Conservation (phyloP, 2,329 filamentous ascomycete genomes). For the Aureobasidium sp. region DNA sequence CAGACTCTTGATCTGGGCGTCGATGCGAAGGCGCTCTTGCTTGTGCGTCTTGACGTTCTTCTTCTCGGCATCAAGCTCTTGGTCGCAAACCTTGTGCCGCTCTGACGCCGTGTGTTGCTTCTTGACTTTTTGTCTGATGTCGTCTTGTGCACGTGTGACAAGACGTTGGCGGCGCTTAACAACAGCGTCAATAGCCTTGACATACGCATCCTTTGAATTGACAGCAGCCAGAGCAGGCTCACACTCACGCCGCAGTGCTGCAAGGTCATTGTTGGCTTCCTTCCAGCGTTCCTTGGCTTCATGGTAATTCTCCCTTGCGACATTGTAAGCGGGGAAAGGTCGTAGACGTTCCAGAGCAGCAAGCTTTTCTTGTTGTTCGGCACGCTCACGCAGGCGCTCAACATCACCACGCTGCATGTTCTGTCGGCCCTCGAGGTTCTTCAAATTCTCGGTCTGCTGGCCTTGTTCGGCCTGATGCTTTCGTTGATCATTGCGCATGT, state of each 20-base stretch:
- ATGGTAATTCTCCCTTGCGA: constrained; percentile 41
- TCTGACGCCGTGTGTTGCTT: constrained; percentile 33
- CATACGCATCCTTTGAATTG: constrained; percentile 62
- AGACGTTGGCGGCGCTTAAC: constrained; percentile 47
- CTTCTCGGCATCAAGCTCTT: constrained; percentile 32
- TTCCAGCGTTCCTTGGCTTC: constrained; percentile 50
- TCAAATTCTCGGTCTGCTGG: constrained; percentile 44
- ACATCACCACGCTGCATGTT: constrained; percentile 70
- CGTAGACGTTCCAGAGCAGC: constrained; percentile 57
- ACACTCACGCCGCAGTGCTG: constrained; percentile 50
- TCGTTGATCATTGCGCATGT: constrained; percentile 61
- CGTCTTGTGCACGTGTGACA: constrained; percentile 35
- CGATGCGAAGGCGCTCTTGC: constrained; percentile 22
- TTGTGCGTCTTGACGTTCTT: constrained; percentile 34
- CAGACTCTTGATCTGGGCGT: constrained; percentile 51
- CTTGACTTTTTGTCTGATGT: constrained; percentile 44
- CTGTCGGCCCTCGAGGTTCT: constrained; percentile 64
- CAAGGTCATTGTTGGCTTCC: constrained; percentile 49
- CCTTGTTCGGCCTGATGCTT: constrained; percentile 40
- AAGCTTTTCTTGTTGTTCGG: constrained; percentile 57
- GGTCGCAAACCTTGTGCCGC: constrained; percentile 27
- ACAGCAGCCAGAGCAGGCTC: constrained; percentile 64
- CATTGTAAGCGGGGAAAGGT: constrained; percentile 57
- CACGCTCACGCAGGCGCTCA: constrained; percentile 68
- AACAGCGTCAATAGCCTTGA: constrained; percentile 46